A percentile compares a stretch with the other conserved stretches of the same genome.
Conservation (phyloP, 305 asterid species). For the Fraxinus nigra region DNA sequence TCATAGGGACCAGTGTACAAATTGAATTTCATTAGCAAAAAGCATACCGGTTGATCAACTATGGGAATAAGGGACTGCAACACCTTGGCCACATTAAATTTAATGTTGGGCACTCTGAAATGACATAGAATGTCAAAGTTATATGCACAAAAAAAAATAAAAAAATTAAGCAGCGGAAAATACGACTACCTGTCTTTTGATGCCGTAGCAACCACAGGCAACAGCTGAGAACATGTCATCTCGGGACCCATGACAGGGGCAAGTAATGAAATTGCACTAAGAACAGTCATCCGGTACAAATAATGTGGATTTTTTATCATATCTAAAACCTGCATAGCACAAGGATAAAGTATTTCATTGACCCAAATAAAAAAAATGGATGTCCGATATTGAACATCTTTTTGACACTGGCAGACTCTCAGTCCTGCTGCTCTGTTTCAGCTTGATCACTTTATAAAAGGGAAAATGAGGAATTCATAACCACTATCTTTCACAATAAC, state of each 20-base stretch:
- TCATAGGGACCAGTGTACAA: not conserved
- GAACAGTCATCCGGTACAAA: conserved; percentile 81
- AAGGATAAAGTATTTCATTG: not conserved
- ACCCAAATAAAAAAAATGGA: not conserved
- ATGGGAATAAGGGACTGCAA: conserved; percentile 78
- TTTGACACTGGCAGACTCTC: not conserved
- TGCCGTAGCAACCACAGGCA: conserved; percentile 69
- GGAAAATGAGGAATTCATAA: not conserved
- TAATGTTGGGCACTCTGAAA: conserved; percentile 83
- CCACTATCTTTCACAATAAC: not conserved
- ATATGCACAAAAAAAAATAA: not conserved
- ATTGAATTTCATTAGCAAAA: not conserved
- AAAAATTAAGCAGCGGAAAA: not conserved
- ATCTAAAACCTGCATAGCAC: conserved; percentile 58
- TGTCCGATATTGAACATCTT: not conserved
- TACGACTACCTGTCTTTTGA: conserved; percentile 66
- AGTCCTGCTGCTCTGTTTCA: not conserved
- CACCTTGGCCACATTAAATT: conserved; percentile 86
- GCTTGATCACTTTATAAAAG: not conserved
- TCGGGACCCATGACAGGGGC: conserved; percentile 94
- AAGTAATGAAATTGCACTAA: conserved; percentile 73
- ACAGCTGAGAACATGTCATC: conserved; percentile 68
- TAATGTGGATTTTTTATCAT: conserved; percentile 72
- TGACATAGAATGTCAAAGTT: not conserved
- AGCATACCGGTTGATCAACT: conserved; percentile 73